Base-by-base conservation (phyloP, 768 basidiomycete species). In the Psilocybe sp. region DNA sequence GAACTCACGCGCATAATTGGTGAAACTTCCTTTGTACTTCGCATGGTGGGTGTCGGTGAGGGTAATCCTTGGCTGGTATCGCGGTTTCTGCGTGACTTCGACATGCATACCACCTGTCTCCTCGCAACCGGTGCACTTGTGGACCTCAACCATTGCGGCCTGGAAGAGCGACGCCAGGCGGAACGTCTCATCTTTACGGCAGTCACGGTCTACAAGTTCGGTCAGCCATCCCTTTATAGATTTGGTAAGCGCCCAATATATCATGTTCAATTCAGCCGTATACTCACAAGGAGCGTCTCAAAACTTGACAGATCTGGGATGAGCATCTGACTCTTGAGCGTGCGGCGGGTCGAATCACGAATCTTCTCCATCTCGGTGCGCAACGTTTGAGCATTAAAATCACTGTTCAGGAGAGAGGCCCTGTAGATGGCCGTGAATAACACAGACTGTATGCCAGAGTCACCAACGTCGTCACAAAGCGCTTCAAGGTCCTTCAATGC, bases 11-110 rank as follows among this genome's bases (percentile, higher is more conserved):
- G 37, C 46, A 28, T 18, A 49, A 8, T 10, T 39, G 6, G 40
- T 10, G 16, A 54, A 42, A 36, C 28, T 46, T 1, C 49, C 53
- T 12, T 44, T 46, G 38, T 36, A 44, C 4, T 14, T 7, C 18
- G 11, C 53, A 52, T 6, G 45, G 16, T 46, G 18, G 9, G 15
- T 34, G 12, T n/a, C 12, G 14, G 10, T 14, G 3, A 46, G 15
- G 9, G 34, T 32, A 12, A 36, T 16, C 14, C 34, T 11, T 13
- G 16, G 28, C 7, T 35, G 8, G 11, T 32, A 35, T 35, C 33
- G n/a, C 4, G 45, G 45, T n/a, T 32, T 32, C 16, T 46, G 34
- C 16, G 34, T 36, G 4, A 46, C 37, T 18, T 46, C 32, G 23
- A 46, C 31, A 33, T 46, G 45, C 15, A 16, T 4, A 10, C 45